A percentile compares a stretch with the other conserved stretches of the same genome.
phyloP scores from a whole-genome alignment of 129 eudicot genomes.

The Deinandra increscens region DNA sequence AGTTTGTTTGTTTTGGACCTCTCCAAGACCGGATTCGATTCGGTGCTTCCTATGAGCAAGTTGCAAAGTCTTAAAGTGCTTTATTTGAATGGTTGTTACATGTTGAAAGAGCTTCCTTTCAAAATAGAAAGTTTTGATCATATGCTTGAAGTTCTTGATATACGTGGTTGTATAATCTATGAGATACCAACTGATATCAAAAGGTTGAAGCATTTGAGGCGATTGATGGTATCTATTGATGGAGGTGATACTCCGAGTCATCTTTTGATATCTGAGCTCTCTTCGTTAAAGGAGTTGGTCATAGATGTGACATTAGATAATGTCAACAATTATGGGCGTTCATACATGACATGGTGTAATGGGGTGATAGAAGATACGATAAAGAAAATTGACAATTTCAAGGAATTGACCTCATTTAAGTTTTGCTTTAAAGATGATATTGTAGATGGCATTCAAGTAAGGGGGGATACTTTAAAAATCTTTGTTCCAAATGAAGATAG shows the following conservation, averaged over 20 bases:
- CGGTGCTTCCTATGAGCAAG: neutral
- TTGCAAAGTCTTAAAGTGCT: neutral
- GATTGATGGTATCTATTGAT: slow-evolving; percentile 4
- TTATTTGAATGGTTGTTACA: neutral
- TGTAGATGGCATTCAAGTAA: slow-evolving; percentile 1
- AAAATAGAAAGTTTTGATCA: neutral
- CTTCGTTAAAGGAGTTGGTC: slow-evolving; percentile 5
- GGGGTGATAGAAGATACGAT: neutral
- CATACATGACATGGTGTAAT: neutral
- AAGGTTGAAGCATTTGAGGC: neutral
- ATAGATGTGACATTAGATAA: neutral
- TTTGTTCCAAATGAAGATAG: slow-evolving; percentile 7
- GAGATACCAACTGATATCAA: neutral
- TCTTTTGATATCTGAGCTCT: neutral
- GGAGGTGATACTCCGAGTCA: neutral
- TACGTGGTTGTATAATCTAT: neutral
- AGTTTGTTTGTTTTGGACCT: neutral
- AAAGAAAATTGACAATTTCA: neutral
- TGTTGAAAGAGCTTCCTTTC: neutral
- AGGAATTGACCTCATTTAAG: neutral
- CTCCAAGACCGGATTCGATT: neutral
- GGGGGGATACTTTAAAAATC: slow-evolving; percentile 6
- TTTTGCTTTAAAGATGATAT: neutral
- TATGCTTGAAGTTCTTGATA: slow-evolving; percentile 18
- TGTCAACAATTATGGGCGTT: neutral